Conservation (phyloP, 768 basidiomycete genomes). For the Podaxis mareebaensis region DNA sequence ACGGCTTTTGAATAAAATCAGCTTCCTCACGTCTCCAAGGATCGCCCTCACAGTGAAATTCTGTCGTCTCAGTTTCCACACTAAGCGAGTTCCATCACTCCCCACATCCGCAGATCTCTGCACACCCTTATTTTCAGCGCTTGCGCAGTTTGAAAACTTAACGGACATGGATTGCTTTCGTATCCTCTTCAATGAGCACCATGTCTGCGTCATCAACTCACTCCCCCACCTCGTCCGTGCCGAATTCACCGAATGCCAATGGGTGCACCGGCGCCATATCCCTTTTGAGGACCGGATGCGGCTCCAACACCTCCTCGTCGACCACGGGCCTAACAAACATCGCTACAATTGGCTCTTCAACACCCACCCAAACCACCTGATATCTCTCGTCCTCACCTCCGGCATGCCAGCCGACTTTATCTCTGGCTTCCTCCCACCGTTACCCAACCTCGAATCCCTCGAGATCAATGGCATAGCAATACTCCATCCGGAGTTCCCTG, state of each 20-base stretch:
- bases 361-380: slow-evolving; percentile 10
- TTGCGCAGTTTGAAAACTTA: background rate
- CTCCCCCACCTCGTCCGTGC: slow-evolving; percentile 3
- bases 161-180: slow-evolving; percentile 12
- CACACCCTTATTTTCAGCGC: slow-evolving; percentile 1
- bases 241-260: slow-evolving; percentile 13
- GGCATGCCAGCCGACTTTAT: slow-evolving; percentile 12
- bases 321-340: slow-evolving; percentile 9
- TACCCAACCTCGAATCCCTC: slow-evolving; percentile 15
- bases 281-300: slow-evolving; percentile 10
- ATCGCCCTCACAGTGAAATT: slow-evolving; percentile 3
- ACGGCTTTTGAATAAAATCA: slow-evolving; percentile 1
- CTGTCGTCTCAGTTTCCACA: slow-evolving; percentile 1
- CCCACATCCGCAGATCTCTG: slow-evolving; percentile 1
- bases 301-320: slow-evolving; percentile 11
- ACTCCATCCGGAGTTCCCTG: slow-evolving; percentile 8
- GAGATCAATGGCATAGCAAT: slow-evolving; percentile 13
- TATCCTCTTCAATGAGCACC: slow-evolving; percentile 9
- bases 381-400: slow-evolving; percentile 10
- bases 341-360: slow-evolving; percentile 14
- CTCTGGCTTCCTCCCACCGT: slow-evolving; percentile 10
- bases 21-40: slow-evolving; percentile 5
- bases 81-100: background rate
- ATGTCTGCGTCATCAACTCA: background rate
- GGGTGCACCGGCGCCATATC: slow-evolving; percentile 1